Evolutionary conservation across 768 basidiomycete genomes (phyloP), one percentile per base, ranked within the genome.

Genomic region (Russula griseocarnosa): DNA sequence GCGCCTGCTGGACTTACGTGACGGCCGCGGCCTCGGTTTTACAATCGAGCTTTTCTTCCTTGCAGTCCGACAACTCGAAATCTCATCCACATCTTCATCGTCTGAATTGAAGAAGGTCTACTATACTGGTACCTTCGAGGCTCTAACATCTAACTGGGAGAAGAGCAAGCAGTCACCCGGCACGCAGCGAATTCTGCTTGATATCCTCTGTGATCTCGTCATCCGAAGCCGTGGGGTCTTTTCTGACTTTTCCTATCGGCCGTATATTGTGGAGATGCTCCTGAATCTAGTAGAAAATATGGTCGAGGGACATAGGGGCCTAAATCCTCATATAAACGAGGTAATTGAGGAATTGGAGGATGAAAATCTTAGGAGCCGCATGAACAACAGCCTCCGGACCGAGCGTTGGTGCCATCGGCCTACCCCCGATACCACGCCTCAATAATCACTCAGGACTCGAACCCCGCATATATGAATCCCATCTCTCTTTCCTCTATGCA

Each of bases 1-100:
- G 55, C 61, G 61, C 24, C 38, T 62, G 16, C 38, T 40, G 46
- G 61, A 62, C 32, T 8, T 62, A 24, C 47, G 49, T 11, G 55
- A 62, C n/a, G 38, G 55, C 1, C 5, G 38, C 7, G 49, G 61
- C 13, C 55, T 62, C 3, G 55, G 61, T 0, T 51, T 34, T 51
- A 50, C 55, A 2, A 14, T 62, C 14, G 61, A 62, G 6, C 61
- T 62, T 22, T 56, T 56, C 38, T 62, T 62, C 54, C 55, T 62
- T 18, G n/a, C 55, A 18, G 38, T 51, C n/a, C 40, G 55, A 51
- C 47, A 62, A 46, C 22, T 57, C 34, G 8, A 34, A 9, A 2
- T 51, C 24, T 42, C 5, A 40, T 30, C 36, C 11, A 13, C 18
- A 7, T 9, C 49, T 16, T 22, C 28, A 14, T 52, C 38, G 0